Conservation (phyloP, 139 green algal species). For the Nannochloris sp. region DNA sequence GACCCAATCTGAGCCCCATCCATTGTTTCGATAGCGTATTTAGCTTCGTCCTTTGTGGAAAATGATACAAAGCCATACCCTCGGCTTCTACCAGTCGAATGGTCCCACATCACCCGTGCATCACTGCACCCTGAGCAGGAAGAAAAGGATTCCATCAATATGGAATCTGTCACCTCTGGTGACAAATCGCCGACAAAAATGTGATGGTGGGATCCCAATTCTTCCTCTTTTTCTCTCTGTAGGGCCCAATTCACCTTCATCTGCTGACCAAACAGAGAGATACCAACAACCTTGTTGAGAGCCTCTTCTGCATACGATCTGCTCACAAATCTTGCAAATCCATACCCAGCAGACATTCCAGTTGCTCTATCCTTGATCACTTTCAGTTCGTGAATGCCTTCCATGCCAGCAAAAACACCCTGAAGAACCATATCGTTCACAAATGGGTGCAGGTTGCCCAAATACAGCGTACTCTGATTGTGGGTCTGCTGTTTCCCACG, state of each 20-base stretch:
- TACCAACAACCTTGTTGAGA: slow-evolving; percentile 25
- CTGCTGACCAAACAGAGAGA: slow-evolving; percentile 46
- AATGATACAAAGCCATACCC: slow-evolving; percentile 78
- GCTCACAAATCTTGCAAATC: slow-evolving; percentile 55
- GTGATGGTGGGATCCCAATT: slow-evolving; percentile 47
- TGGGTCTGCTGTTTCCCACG: background rate
- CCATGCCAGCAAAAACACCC: slow-evolving; percentile 29
- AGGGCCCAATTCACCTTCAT: slow-evolving; percentile 70
- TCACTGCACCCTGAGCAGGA: slow-evolving; percentile 37
- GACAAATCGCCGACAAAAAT: slow-evolving; percentile 69
- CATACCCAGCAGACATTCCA: slow-evolving; percentile 48
- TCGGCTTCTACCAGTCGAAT: slow-evolving; percentile 48
- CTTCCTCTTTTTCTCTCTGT: slow-evolving; percentile 51
- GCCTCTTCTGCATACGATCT: slow-evolving; percentile 7
- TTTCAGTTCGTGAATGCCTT: slow-evolving; percentile 28
- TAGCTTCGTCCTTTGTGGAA: slow-evolving; percentile 39
- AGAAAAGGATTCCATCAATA: slow-evolving; percentile 26
- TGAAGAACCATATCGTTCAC: slow-evolving; percentile 45
- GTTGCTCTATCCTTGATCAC: slow-evolving; percentile 49
- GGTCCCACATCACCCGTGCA: slow-evolving; percentile 70
- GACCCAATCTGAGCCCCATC: slow-evolving; percentile 47
- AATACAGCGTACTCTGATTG: slow-evolving; percentile 22
- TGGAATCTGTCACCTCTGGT: slow-evolving; percentile 34
- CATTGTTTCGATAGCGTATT: slow-evolving; percentile 47
- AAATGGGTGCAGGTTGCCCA: slow-evolving; percentile 61